phyloP scores from a whole-genome alignment of 2,329 filamentous ascomycete species.

The Diaporthe eres region DNA sequence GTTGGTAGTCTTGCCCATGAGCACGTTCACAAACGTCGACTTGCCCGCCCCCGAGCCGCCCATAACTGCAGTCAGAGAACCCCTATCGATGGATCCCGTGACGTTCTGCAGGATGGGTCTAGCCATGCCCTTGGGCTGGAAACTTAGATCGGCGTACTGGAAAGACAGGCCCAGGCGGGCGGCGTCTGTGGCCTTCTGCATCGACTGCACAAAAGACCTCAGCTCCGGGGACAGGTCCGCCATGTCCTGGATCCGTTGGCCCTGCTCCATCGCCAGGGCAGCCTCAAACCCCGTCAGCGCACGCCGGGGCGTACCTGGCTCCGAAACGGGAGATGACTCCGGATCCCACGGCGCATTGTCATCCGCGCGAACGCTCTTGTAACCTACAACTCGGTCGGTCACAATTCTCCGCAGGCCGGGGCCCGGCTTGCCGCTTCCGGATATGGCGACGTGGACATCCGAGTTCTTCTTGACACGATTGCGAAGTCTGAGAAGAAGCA shows the following conservation, averaged over 20 bases:
- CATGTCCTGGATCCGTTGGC: conserved; percentile 42
- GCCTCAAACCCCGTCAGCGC: conserved; percentile 50
- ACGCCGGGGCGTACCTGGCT: conserved; percentile 49
- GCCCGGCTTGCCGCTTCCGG: not conserved
- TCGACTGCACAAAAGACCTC: conserved; percentile 65
- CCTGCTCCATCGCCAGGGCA: conserved; percentile 51
- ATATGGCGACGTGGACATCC: not conserved
- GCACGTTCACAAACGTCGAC: conserved; percentile 71
- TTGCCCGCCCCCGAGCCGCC: conserved; percentile 72
- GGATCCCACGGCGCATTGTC: conserved; percentile 1
- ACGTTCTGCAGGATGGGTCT: conserved; percentile 66
- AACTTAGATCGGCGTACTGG: conserved; percentile 64
- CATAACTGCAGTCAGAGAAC: conserved; percentile 71
- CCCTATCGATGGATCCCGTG: conserved; percentile 67
- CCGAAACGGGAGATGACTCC: not conserved
- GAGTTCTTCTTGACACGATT: conserved; percentile 52
- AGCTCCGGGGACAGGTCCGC: conserved; percentile 57
- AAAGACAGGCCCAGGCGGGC: conserved; percentile 68
- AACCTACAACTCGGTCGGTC: not conserved
- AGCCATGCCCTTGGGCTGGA: conserved; percentile 59
- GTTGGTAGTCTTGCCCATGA: conserved; percentile 70
- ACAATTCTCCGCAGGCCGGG: conserved; percentile 6
- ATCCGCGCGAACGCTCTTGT: conserved; percentile 9
- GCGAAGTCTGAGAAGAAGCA: conserved; percentile 53
- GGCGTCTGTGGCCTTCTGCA: conserved; percentile 65